Conservation (phyloP, 1,284 basidiomycete genomes). For the Trichosporon faecale region DNA sequence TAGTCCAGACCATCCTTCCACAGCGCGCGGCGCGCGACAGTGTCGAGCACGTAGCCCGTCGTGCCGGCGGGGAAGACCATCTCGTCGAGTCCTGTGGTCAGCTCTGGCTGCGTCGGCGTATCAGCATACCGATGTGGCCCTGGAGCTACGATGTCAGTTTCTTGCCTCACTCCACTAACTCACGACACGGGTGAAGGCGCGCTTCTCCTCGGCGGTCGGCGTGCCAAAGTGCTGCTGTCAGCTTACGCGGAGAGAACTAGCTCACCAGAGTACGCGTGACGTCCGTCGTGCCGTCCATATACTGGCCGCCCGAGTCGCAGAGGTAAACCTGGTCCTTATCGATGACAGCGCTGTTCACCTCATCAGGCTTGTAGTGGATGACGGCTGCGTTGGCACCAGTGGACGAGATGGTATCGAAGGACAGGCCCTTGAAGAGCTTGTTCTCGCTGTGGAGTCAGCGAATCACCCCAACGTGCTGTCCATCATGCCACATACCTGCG, state of each 20-base stretch:
- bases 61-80: constrained; percentile 84
- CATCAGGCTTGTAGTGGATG: constrained; percentile 86
- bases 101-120: background rate
- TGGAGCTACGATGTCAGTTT: constrained; percentile 59
- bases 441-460: constrained; percentile 67
- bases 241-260: background rate
- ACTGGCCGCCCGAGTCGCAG: constrained; percentile 93
- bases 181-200: constrained; percentile 81
- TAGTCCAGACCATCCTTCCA: constrained; percentile 85
- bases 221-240: constrained; percentile 75
- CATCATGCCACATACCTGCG: constrained; percentile 63
- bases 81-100: constrained; percentile 56
- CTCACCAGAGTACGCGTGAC: constrained; percentile 80
- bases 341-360: constrained; percentile 70
- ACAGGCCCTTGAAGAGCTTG: constrained; percentile 77
- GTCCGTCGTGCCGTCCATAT: constrained; percentile 86
- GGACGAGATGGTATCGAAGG: constrained; percentile 89
- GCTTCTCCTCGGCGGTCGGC: constrained; percentile 75
- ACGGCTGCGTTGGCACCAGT: constrained; percentile 85
- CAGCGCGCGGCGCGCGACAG: constrained; percentile 74
- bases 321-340: constrained; percentile 81
- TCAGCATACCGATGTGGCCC: constrained; percentile 69
- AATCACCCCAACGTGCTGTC: background rate
- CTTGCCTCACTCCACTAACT: constrained; percentile 14
- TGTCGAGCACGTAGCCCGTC: constrained; percentile 62